These are phyloP conservation scores for Saccharomycopsis sp. DNA, from an alignment of 805 yeast species.

Conservation along the genomic window DNA sequence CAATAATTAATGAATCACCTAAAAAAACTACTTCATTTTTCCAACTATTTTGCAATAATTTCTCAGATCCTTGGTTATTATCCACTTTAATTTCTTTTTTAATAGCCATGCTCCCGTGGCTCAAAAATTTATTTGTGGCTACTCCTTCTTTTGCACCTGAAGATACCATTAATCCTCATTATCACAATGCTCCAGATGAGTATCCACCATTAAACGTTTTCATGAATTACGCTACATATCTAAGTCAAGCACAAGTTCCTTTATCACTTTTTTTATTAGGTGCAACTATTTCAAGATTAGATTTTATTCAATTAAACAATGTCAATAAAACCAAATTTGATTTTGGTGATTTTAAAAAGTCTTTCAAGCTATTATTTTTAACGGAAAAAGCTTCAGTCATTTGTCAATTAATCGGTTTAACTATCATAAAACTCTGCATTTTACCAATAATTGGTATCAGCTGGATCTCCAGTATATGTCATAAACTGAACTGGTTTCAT, in stretches of 20 bases:
- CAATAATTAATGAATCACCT: background rate
- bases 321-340: background rate
- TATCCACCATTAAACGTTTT: constrained; percentile 75
- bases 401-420: constrained; percentile 36
- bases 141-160: constrained; percentile 27
- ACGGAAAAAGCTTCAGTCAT: background rate
- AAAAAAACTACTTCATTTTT: background rate
- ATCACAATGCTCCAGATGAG: constrained; percentile 75
- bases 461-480: constrained; percentile 49
- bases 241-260: constrained; percentile 85
- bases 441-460: constrained; percentile 73
- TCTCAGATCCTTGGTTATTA: background rate
- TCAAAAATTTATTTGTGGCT: constrained; percentile 54
- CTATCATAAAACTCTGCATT: constrained; percentile 47
- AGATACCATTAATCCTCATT: constrained; percentile 21
- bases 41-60: background rate
- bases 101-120: constrained; percentile 78
- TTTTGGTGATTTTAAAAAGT: background rate
- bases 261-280: constrained; percentile 73
- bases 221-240: constrained; percentile 69
- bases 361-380: constrained; percentile 3
- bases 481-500: constrained; percentile 6
- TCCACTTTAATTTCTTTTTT: constrained; percentile 46
- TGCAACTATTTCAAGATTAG: constrained; percentile 74
- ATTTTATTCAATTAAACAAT: constrained; percentile 17